phyloP scores from a whole-genome alignment of 2,329 filamentous ascomycete genomes.

The Ceratocystis papillata region DNA sequence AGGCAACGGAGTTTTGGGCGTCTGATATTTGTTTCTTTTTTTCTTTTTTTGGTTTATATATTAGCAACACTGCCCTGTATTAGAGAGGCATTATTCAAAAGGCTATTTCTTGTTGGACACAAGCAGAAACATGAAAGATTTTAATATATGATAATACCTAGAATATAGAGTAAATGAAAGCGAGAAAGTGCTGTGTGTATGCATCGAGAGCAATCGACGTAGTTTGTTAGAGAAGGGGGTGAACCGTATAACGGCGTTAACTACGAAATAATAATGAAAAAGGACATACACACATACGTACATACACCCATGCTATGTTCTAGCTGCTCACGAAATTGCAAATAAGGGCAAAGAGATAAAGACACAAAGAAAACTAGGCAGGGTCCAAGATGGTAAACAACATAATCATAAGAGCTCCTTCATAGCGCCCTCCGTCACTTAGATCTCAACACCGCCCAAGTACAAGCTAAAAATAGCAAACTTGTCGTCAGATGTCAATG shows the following conservation, averaged over 20 bases:
- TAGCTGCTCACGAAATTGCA: no score
- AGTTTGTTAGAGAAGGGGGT: no score
- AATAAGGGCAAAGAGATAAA: no score
- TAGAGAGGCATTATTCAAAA: neutral
- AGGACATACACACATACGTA: no score
- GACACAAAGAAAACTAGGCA: no score
- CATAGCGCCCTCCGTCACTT: neutral
- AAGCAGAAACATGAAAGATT: neutral
- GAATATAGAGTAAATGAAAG: neutral
- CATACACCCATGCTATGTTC: no score
- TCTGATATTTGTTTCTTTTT: conserved; percentile 5
- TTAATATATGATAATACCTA: neutral
- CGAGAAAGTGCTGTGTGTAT: neutral
- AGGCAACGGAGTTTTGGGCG: conserved; percentile 9
- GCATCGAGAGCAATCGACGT: neutral
- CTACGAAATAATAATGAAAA: no score
- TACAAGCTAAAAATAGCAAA: conserved; percentile 13
- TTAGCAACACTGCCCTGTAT: conserved; percentile 28
- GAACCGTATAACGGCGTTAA: no score
- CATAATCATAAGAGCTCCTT: neutral
- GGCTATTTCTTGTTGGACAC: neutral
- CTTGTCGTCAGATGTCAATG: neutral
- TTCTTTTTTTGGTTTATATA: neutral
- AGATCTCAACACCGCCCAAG: conserved; percentile 8
- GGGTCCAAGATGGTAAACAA: neutral